Percentiles rank a stretch among this genome's conserved stretches.
phyloP scores from a whole-genome alignment of 2,329 filamentous ascomycete genomes.

The Aspergillus sp. region DNA sequence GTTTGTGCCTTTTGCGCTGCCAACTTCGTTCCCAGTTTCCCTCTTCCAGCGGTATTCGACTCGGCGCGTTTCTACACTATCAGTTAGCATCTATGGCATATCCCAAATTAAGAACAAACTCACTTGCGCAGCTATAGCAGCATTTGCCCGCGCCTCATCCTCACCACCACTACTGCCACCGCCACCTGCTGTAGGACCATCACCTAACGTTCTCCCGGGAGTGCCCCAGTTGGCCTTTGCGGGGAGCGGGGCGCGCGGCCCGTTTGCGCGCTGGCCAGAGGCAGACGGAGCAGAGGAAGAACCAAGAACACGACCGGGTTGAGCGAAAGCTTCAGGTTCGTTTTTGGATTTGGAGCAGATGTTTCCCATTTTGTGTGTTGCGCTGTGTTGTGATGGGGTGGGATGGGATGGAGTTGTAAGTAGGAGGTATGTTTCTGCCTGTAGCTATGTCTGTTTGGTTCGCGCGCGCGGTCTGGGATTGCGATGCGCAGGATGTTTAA shows the following conservation, averaged over 20 bases:
- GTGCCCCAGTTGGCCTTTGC: constrained; percentile 42
- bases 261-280: constrained; percentile 31
- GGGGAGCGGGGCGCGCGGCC: constrained; percentile 46
- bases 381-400: neutral
- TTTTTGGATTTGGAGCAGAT: constrained; percentile 70
- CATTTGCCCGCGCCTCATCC: constrained; percentile 63
- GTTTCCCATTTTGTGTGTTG: constrained; percentile 66
- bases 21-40: constrained; percentile 67
- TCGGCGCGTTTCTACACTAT: constrained; percentile 60
- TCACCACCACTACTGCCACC: constrained; percentile 11
- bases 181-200: constrained; percentile 23
- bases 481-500: no score
- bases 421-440: neutral
- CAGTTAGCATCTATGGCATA: neutral
- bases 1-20: constrained; percentile 73
- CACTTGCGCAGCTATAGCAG: constrained; percentile 82
- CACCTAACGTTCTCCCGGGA: constrained; percentile 62
- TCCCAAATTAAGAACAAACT: constrained; percentile 23
- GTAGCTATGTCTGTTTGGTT: no score
- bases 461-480: no score
- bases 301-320: constrained; percentile 68
- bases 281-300: constrained; percentile 32
- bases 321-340: constrained; percentile 60
- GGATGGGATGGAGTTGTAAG: neutral
- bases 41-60: constrained; percentile 36